These are phyloP conservation scores for Nidula microcarpa DNA, from an alignment of 768 basidiomycete genomes.

Conservation along the genomic window DNA sequence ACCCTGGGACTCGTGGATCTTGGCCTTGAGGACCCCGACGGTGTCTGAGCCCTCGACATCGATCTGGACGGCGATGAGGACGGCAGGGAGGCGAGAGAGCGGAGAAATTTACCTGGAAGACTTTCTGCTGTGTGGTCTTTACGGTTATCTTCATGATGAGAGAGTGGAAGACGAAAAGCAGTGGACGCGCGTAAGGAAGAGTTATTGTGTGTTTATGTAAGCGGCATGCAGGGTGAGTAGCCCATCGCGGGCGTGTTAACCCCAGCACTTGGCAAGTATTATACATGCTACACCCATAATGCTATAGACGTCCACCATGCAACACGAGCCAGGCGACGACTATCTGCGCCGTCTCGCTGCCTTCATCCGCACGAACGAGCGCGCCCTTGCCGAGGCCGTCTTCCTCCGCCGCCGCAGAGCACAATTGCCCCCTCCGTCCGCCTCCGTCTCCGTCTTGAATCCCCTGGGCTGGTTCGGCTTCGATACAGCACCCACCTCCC, in stretches of 20 bases:
- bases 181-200: too few species aligned
- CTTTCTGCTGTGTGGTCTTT: constrained; percentile 93
- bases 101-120: constrained; percentile 61
- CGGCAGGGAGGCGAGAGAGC: background rate
- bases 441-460: constrained; percentile 45
- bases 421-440: constrained; percentile 22
- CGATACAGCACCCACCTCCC: constrained; percentile 21
- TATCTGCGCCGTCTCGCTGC: constrained; percentile 68
- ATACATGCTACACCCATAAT: constrained; percentile 7
- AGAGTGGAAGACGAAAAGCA: constrained; percentile 1
- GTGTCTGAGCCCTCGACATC: constrained; percentile 78
- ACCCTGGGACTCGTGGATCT: constrained; percentile 75
- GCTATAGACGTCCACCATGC: constrained; percentile 18
- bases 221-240: background rate
- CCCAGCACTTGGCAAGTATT: constrained; percentile 3
- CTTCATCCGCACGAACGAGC: constrained; percentile 73
- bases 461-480: constrained; percentile 60
- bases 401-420: constrained; percentile 46
- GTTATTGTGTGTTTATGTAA: too few species aligned
- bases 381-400: constrained; percentile 64
- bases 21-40: constrained; percentile 74
- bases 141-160: constrained; percentile 86
- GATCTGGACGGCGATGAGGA: constrained; percentile 38
- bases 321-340: constrained; percentile 65
- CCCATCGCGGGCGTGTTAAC: background rate